These are phyloP conservation scores for Fusarium brevicatenulatum DNA, from an alignment of 2,329 filamentous ascomycete species.

Conservation along the genomic window DNA sequence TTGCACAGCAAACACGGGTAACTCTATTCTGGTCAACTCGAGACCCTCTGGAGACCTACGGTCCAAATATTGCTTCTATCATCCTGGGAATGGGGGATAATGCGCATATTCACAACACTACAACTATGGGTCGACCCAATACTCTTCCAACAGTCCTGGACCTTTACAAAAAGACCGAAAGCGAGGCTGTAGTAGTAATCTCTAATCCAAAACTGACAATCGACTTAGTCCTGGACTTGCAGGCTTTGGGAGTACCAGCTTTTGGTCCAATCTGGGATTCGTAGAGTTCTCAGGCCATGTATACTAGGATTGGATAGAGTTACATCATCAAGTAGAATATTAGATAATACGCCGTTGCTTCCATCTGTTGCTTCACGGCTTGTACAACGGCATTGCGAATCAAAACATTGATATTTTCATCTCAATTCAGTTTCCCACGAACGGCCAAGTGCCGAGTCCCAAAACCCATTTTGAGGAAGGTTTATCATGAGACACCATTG, in stretches of 20 bases:
- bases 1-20: slow-evolving; percentile 54
- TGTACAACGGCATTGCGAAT: neutral
- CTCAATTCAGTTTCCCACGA: too few relatives aligned
- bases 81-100: slow-evolving; percentile 65
- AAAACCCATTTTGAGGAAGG: neutral
- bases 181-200: slow-evolving; percentile 77
- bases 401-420: neutral
- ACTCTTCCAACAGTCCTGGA: slow-evolving; percentile 55
- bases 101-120: slow-evolving; percentile 73
- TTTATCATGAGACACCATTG: neutral
- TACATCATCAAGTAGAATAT: neutral
- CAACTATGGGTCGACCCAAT: slow-evolving; percentile 64
- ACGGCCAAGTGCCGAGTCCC: neutral
- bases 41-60: slow-evolving; percentile 68
- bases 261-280: slow-evolving; percentile 76
- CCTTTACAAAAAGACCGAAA: slow-evolving; percentile 59
- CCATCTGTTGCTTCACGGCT: neutral
- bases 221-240: slow-evolving; percentile 71
- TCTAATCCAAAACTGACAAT: slow-evolving; percentile 71
- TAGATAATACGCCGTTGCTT: neutral
- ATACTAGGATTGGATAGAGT: neutral
- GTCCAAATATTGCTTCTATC: slow-evolving; percentile 60
- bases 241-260: slow-evolving; percentile 69
- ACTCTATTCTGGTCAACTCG: slow-evolving; percentile 73
- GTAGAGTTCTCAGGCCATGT: neutral